Base-by-base conservation (phyloP, 2,329 filamentous ascomycete genomes). In the Phymatotrichopsis omnivora region DNA sequence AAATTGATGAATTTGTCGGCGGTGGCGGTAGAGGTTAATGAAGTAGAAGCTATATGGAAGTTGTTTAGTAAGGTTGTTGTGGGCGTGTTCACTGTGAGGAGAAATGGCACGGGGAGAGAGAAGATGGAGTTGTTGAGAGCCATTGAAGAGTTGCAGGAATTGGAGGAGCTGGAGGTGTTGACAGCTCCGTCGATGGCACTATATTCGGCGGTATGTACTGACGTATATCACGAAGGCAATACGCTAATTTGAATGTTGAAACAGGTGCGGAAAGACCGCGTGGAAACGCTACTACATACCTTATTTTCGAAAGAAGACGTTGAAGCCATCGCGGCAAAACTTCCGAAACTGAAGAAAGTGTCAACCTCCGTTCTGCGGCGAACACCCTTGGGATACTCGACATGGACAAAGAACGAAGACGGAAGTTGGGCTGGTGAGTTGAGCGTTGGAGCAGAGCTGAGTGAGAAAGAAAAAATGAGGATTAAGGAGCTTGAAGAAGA, bases 401-500 rank as follows among this genome's bases (percentile, higher is more conserved):
- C 10, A 8, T 29, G 27, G 27, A n/a, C 10, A 29, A n/a, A 29
- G n/a, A n/a, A 8, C 10, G 27, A 29, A n/a, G 27, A 29, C 12
- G 33, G 23, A 12, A 20, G 6, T 6, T 35, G 33, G 33, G 23
- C 16, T 20, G n/a, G 33, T 35, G 19, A 19, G 33, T 12, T 19
- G n/a, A 19, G 33, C 17, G n/a, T 14, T 12, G 33, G 32, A 64
- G 68, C 47, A 60, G 63, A 33, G 63, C 64, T 22, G 67, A 68
- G 52, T 58, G 67, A 56, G 58, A 54, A 22, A 63, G 64, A 45
- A 62, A 68, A 8, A 63, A 62, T 22, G 63, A 59, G 3, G 50
- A 56, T 2, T 65, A 67, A 30, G 11, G 31, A 25, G 16, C n/a
- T 33, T 4, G 59, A 60, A 6, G 57, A 63, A 49, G 32, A 20